A percentile compares a stretch with the other conserved stretches of the same genome.
Evolutionary conservation across 306 rosid species (phyloP).

Genomic region (Comarum palustre): DNA sequence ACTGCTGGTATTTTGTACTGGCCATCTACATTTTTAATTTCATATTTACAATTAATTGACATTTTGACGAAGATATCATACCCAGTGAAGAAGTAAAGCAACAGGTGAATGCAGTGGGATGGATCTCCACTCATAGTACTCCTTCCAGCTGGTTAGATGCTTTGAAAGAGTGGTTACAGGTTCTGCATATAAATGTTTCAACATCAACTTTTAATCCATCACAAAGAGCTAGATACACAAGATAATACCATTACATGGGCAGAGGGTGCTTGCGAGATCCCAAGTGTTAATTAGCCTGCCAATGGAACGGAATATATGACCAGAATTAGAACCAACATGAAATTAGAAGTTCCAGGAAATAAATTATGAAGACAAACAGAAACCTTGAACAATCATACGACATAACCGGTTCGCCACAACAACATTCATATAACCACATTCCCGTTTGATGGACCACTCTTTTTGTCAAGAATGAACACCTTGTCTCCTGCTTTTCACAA

Average conservation of each 20-base stretch:
- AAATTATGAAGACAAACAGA: neutral
- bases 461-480: conserved; percentile 73
- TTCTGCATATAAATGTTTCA: conserved; percentile 44
- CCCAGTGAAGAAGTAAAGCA: conserved; percentile 91
- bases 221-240: conserved; percentile 23
- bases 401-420: conserved; percentile 51
- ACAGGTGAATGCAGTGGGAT: conserved; percentile 69
- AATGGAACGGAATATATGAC: conserved; percentile 14
- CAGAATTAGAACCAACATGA: conserved; percentile 10
- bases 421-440: conserved; percentile 80
- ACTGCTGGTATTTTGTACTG: neutral
- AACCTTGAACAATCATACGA: conserved; percentile 50
- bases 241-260: conserved; percentile 73
- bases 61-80: conserved; percentile 34
- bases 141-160: conserved; percentile 63
- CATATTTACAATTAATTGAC: conserved; percentile 1
- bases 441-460: conserved; percentile 64
- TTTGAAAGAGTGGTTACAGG: conserved; percentile 41
- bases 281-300: conserved; percentile 57
- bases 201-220: conserved; percentile 19
- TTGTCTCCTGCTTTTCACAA: conserved; percentile 61
- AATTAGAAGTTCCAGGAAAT: neutral
- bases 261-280: conserved; percentile 54
- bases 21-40: neutral
- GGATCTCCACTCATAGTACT: conserved; percentile 79